These are phyloP conservation scores for Penicillium egyptiacum DNA, from an alignment of 495 filamentous ascomycete species.

Conservation along the genomic window DNA sequence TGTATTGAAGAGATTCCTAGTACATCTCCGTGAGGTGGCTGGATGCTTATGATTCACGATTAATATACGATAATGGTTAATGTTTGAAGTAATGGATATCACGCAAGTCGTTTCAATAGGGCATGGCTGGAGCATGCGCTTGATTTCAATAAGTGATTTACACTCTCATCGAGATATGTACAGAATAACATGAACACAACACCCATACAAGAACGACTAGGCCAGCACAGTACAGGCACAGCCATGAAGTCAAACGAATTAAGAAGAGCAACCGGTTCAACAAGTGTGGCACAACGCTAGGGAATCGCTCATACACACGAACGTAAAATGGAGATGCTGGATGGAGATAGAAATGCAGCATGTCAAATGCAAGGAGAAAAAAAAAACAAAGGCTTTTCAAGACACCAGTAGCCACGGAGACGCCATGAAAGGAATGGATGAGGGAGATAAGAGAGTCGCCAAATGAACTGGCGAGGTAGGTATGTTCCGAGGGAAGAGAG, in stretches of 20 bases:
- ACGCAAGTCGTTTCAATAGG: neutral
- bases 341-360: constrained; percentile 16
- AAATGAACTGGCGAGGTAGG: neutral
- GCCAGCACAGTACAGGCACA: neutral
- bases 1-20: constrained; percentile 23
- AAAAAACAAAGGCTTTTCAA: constrained; percentile 16
- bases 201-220: neutral
- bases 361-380: constrained; percentile 7
- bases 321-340: constrained; percentile 5
- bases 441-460: constrained; percentile 1
- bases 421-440: constrained; percentile 19
- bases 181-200: constrained; percentile 4
- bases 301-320: constrained; percentile 24
- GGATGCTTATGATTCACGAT: neutral
- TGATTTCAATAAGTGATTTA: constrained; percentile 5
- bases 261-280: constrained; percentile 2
- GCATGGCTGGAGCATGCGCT: neutral
- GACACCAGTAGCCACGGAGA: constrained; percentile 17
- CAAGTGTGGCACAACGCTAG: constrained; percentile 22
- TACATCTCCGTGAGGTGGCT: neutral
- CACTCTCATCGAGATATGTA: constrained; percentile 3
- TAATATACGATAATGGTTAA: neutral
- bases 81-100: neutral
- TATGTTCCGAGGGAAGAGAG: neutral
- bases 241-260: neutral